A percentile compares a stretch with the other conserved stretches of the same genome.
Conservation (phyloP, 2,329 filamentous ascomycete species). For the Claviceps maximensis region DNA sequence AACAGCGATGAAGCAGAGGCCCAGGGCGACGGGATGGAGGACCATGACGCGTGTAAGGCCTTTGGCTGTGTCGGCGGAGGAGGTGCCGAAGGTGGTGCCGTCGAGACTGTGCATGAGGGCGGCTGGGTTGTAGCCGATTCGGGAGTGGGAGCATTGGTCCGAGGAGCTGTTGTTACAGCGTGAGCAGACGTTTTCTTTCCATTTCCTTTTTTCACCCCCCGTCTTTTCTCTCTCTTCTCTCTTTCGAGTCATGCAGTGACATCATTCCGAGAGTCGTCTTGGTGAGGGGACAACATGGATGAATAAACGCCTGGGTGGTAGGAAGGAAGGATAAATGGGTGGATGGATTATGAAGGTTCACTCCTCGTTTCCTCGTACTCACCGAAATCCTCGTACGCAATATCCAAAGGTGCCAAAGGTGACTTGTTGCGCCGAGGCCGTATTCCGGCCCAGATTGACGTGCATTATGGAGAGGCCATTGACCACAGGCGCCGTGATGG, state of each 20-base stretch:
- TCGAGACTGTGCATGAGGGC: slow-evolving; percentile 27
- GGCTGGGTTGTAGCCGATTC: slow-evolving; percentile 44
- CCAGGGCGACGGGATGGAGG: slow-evolving; percentile 47
- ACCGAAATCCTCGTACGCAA: slow-evolving; percentile 27
- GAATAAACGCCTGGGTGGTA: too few relatives aligned
- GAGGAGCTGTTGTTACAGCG: slow-evolving; percentile 12
- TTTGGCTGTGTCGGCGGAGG: slow-evolving; percentile 30
- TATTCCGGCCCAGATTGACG: slow-evolving; percentile 30
- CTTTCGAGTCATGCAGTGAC: too few relatives aligned
- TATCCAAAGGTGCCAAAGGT: slow-evolving; percentile 49
- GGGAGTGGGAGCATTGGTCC: slow-evolving; percentile 34
- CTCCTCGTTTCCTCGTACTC: slow-evolving; percentile 7
- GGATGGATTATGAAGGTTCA: too few relatives aligned
- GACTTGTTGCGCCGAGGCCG: slow-evolving; percentile 23
- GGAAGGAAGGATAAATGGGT: too few relatives aligned
- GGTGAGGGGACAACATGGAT: too few relatives aligned
- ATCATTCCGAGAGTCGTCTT: too few relatives aligned
- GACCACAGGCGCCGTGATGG: slow-evolving; percentile 46
- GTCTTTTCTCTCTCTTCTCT: background rate
- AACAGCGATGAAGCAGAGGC: slow-evolving; percentile 45
- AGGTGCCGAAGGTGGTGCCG: slow-evolving; percentile 26
- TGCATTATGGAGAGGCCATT: slow-evolving; percentile 39
- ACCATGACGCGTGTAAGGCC: slow-evolving; percentile 46
- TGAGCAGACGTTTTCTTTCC: background rate
- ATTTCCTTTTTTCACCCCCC: background rate